Percentiles rank a stretch among this genome's conserved stretches.
These are phyloP conservation scores for Kappamyces sp. DNA, from an alignment of 192 early-diverging fungal genomes.

Conservation along the genomic window DNA sequence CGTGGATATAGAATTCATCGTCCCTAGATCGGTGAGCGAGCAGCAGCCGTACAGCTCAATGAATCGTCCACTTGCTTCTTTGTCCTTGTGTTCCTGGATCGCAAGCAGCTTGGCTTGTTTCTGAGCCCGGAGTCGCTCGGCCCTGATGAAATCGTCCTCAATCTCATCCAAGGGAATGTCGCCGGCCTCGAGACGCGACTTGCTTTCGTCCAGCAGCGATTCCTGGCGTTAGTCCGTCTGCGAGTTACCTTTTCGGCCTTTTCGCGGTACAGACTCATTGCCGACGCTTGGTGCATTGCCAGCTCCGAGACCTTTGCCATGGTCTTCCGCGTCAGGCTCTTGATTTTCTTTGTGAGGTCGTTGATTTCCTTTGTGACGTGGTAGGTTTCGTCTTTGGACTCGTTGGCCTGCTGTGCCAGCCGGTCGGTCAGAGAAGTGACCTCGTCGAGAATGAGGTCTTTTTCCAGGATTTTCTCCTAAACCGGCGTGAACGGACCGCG, in stretches of 20 bases:
- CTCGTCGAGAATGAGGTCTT: constrained; percentile 54
- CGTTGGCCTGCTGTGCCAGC: constrained; percentile 44
- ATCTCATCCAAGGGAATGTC: constrained; percentile 38
- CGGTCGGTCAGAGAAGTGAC: constrained; percentile 42
- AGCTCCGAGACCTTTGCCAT: constrained; percentile 56
- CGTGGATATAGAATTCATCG: constrained; percentile 50
- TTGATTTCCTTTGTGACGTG: constrained; percentile 42
- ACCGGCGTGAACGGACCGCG: neutral
- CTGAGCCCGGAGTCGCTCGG: constrained; percentile 25
- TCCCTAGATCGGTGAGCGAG: constrained; percentile 24
- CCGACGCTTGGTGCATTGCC: constrained; percentile 56
- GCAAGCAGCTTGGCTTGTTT: constrained; percentile 27
- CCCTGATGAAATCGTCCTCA: constrained; percentile 43
- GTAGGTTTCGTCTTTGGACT: constrained; percentile 39
- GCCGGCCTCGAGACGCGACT: constrained; percentile 28
- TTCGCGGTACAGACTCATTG: constrained; percentile 57
- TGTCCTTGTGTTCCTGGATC: constrained; percentile 16
- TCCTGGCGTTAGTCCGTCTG: constrained; percentile 22
- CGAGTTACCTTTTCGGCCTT: constrained; percentile 44
- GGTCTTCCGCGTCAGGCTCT: constrained; percentile 41
- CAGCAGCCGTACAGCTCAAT: constrained; percentile 40
- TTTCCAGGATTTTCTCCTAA: constrained; percentile 53
- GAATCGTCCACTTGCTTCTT: constrained; percentile 27
- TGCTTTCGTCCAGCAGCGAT: constrained; percentile 37
- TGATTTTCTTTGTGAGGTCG: constrained; percentile 49